Base-by-base conservation (phyloP, 148 eudicot species). In the Limonium bicolor region DNA sequence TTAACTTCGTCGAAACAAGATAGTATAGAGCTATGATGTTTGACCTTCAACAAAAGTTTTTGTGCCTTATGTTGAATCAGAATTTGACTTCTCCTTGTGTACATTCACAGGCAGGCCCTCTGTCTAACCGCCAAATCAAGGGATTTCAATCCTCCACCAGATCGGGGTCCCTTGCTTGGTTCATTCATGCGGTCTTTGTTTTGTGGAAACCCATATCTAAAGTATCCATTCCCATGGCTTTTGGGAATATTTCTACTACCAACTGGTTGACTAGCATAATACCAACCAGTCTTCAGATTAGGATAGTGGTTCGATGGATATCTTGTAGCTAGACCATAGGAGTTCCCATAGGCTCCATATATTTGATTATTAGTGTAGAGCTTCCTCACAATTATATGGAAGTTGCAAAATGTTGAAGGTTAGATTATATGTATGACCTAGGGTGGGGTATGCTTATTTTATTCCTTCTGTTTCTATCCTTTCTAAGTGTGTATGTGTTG, bases 131-230 rank as follows among this genome's bases (percentile, higher is more conserved):
- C 70, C 66, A 69, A 51, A 38, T 64, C 60, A 28, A 60, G 56
- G 6, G 70, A 34, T 35, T 6, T 56, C 42, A 60, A 63, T 55
- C 54, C n/a, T 24, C 34, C 39, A 32, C 55, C 65, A 19, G 53
- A 39, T 53, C 75, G 60, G 7, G 75, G 75, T 17, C 75, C 75
- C 64, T 69, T 69, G 67, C 70, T 69, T n/a, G 65, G 53, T 55
- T 69, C 75, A 53, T 64, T 56, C 45, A 69, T 50, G 22, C 41
- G 60, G 43, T 68, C 64, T 36, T 60, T 65, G 22, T 31, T 69
- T 18, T 60, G 66, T 48, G 37, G 46, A n/a, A n/a, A n/a, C 27
- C 63, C 67, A 32, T 60, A 65, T 46, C 48, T 48, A 13, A 50
- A 59, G 38, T 54, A 59, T 10, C 62, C 69, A 46, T 59, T 63